A percentile compares a stretch with the other conserved stretches of the same genome.
phyloP scores from a whole-genome alignment of 768 basidiomycete genomes.

The Melanogaster broomeanus region DNA sequence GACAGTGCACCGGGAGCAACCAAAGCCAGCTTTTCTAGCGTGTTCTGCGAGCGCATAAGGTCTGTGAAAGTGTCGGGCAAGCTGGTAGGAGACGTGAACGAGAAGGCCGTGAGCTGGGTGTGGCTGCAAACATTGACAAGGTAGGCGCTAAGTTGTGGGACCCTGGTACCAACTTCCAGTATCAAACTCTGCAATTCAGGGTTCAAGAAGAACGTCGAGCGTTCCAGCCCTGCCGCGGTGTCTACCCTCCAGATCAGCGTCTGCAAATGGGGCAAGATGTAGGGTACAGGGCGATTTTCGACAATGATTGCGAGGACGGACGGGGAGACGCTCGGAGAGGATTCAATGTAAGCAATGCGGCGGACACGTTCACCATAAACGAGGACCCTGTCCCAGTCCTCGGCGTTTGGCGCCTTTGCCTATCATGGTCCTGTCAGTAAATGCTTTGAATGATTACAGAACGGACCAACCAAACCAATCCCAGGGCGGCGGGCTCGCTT shows the following conservation, averaged over 20 bases:
- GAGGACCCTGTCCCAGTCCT: conserved; percentile 70
- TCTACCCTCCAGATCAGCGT: conserved; percentile 75
- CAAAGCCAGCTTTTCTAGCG: conserved; percentile 61
- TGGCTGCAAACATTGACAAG: conserved; percentile 64
- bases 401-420: conserved; percentile 60
- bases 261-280: conserved; percentile 69
- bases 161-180: conserved; percentile 59
- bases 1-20: conserved; percentile 76
- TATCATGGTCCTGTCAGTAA: conserved; percentile 25
- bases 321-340: conserved; percentile 59
- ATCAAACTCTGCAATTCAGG: conserved; percentile 61
- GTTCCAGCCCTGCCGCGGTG: conserved; percentile 63
- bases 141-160: conserved; percentile 61
- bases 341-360: conserved; percentile 71
- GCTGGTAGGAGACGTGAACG: conserved; percentile 67
- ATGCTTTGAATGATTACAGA: neutral
- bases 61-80: conserved; percentile 74
- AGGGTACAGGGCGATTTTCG: conserved; percentile 59
- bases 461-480: conserved; percentile 66
- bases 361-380: conserved; percentile 68
- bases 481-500: conserved; percentile 74
- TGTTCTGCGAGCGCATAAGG: conserved; percentile 57
- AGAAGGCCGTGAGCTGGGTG: conserved; percentile 64
- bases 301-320: conserved; percentile 69
- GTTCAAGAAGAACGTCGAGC: conserved; percentile 63